A percentile compares a stretch with the other conserved stretches of the same genome.
Evolutionary conservation across 148 eudicot species (phyloP).

Genomic region (Pharnaceum exiguum): DNA sequence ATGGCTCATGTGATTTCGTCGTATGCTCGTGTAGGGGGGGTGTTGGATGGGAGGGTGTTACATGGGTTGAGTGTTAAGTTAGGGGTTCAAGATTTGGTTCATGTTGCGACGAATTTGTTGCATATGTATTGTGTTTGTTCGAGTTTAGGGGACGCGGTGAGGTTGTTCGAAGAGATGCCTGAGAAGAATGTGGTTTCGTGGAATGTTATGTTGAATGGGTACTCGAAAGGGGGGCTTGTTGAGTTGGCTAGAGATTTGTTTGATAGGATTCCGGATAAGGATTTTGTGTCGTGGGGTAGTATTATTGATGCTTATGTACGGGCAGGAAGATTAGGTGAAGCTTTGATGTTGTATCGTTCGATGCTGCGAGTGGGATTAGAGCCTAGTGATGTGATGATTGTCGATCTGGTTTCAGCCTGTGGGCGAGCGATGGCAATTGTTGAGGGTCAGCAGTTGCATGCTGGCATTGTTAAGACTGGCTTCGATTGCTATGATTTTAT

Average conservation of each 20-base stretch:
- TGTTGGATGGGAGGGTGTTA: constrained; percentile 28
- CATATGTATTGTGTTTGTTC: constrained; percentile 51
- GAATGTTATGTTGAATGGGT: constrained; percentile 95
- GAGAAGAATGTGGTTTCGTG: constrained; percentile 69
- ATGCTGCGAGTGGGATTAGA: constrained; percentile 47
- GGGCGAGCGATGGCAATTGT: constrained; percentile 38
- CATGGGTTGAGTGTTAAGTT: constrained; percentile 61
- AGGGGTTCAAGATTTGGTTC: constrained; percentile 47
- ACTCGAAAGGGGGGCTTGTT: constrained; percentile 47
- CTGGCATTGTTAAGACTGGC: constrained; percentile 43
- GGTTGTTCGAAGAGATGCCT: constrained; percentile 58
- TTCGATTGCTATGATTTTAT: constrained; percentile 54
- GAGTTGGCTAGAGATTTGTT: constrained; percentile 58
- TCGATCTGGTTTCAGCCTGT: constrained; percentile 66
- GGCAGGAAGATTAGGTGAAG: constrained; percentile 50
- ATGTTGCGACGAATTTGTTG: constrained; percentile 68
- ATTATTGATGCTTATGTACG: constrained; percentile 60
- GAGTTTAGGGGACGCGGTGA: constrained; percentile 46
- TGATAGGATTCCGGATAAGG: constrained; percentile 53
- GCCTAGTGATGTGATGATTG: constrained; percentile 83
- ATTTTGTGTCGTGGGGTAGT: constrained; percentile 87
- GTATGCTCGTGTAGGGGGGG: constrained; percentile 40
- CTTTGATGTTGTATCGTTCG: constrained; percentile 45
- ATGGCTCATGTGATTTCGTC: constrained; percentile 70
- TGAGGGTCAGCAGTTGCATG: constrained; percentile 80